Conservation (phyloP, 2,329 filamentous ascomycete species). For the Pseudopyrenochaeta lycopersici region DNA sequence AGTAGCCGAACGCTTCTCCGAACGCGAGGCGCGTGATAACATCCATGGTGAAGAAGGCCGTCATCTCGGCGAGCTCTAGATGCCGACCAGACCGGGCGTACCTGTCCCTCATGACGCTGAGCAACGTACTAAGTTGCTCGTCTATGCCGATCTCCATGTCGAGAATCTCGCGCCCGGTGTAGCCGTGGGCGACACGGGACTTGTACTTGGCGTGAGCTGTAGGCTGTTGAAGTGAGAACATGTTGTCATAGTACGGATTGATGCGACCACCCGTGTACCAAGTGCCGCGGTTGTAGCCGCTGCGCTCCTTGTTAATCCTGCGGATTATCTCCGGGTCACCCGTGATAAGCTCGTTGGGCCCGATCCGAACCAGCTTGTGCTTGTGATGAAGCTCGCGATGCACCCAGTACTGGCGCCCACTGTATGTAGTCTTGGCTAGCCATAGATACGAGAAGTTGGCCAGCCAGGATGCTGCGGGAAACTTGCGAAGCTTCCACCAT, state of each 20-base stretch:
- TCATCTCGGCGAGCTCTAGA: not conserved
- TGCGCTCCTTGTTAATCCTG: conserved; percentile 51
- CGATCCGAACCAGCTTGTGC: conserved; percentile 47
- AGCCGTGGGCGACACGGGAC: not conserved
- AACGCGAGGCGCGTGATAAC: conserved; percentile 15
- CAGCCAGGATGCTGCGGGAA: conserved; percentile 3
- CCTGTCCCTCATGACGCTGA: conserved; percentile 3
- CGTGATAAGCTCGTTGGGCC: conserved; percentile 58
- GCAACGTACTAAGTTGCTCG: conserved; percentile 2
- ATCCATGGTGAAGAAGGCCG: conserved; percentile 14
- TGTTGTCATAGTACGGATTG: conserved; percentile 9
- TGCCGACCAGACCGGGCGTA: conserved; percentile 2
- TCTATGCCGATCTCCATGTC: conserved; percentile 4
- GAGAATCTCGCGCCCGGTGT: conserved; percentile 5
- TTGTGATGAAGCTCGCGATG: not conserved
- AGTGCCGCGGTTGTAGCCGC: conserved; percentile 37
- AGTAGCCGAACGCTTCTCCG: conserved; percentile 15
- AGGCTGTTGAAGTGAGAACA: conserved; percentile 1
- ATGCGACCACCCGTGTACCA: conserved; percentile 6
- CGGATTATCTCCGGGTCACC: conserved; percentile 57
- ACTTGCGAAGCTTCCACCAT: conserved; percentile 3
- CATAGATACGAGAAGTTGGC: conserved; percentile 8
- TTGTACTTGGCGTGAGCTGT: not conserved
- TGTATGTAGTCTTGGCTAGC: conserved; percentile 4
- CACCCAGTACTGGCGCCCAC: conserved; percentile 8